Base-by-base conservation (phyloP, 805 yeast genomes). In the Nakazawaea populi region DNA sequence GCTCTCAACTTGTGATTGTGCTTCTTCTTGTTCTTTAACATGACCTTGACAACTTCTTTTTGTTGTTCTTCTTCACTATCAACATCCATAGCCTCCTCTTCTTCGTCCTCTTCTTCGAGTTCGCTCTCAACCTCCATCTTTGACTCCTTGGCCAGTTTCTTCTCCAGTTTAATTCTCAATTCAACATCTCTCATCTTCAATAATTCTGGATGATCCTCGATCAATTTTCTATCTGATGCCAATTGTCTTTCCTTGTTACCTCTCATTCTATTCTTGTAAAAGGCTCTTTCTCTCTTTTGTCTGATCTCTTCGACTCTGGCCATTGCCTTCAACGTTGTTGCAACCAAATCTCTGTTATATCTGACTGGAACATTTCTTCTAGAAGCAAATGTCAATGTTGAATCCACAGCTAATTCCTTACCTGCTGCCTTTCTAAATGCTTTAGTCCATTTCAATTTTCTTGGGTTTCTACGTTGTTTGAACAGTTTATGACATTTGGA, bases 381-480 rank as follows among this genome's bases (percentile, higher is more conserved):
- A 59, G 95, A 91, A 53, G 96, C 96, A 70, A 94, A 94, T 0
- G 98, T 88, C 63, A 94, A 79, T 4, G 99, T 91, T 5, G 96
- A 87, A 65, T 94, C 99, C 52, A 94, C 98, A 28, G 96, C 97
- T 77, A 94, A 80, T 68, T 94, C 99, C 70, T 94, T 94, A 63
- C 99, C 99, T 43, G 98, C 98, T 55, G 98, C 96, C 70, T 94
- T 94, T 74, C 99, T 83, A 80, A 94, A 94, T 1, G 99, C 98
- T 71, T 94, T 94, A 51, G 99, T 94, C 99, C 99, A 94, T 73
- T 81, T 87, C 71, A 91, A 83, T 72, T 94, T 94, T 75, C 99
- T 85, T 61, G 99, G 99, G 75, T 94, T 94, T 72, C 99, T 85
- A 77, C 96, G 90, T 75, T 90, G 95, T 69, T 94, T 94, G 83